Conservation (phyloP, 768 basidiomycete species). For the Lactifluus rugatus region DNA sequence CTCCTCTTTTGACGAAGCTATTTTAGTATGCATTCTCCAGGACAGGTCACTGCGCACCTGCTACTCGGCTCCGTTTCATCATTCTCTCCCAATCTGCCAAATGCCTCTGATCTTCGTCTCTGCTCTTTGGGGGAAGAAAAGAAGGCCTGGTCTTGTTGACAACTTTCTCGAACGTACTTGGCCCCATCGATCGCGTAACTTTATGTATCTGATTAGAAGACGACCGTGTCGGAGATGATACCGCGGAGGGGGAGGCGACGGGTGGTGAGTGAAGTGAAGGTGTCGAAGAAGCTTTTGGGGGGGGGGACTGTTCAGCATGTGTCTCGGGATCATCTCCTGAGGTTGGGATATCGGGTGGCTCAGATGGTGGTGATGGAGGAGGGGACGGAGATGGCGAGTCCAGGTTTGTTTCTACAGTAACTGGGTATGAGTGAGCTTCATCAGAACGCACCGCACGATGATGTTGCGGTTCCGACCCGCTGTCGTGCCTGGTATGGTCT, state of each 20-base stretch:
- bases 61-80: slow-evolving; percentile 70
- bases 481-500: background rate
- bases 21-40: background rate
- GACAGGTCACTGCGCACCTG: slow-evolving; percentile 39
- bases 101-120: slow-evolving; percentile 73
- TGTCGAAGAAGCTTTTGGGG: slow-evolving; percentile 10
- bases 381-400: slow-evolving; percentile 2
- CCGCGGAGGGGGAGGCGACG: slow-evolving; percentile 26
- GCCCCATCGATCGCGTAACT: slow-evolving; percentile 47
- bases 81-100: slow-evolving; percentile 79
- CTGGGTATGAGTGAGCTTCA: background rate
- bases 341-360: slow-evolving; percentile 13
- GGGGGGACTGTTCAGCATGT: background rate
- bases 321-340: slow-evolving; percentile 5
- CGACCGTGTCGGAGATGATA: slow-evolving; percentile 20
- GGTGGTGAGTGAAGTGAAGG: slow-evolving; percentile 26
- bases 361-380: slow-evolving; percentile 11
- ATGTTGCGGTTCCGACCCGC: background rate
- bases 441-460: background rate
- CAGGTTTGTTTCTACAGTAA: background rate
- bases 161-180: slow-evolving; percentile 67
- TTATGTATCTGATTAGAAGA: slow-evolving; percentile 30
- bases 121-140: slow-evolving; percentile 76
- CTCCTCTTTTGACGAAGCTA: slow-evolving; percentile 40
- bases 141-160: slow-evolving; percentile 76